These are phyloP conservation scores for Allomyces arbusculus DNA, from an alignment of 192 early-diverging fungal species.

Conservation along the genomic window DNA sequence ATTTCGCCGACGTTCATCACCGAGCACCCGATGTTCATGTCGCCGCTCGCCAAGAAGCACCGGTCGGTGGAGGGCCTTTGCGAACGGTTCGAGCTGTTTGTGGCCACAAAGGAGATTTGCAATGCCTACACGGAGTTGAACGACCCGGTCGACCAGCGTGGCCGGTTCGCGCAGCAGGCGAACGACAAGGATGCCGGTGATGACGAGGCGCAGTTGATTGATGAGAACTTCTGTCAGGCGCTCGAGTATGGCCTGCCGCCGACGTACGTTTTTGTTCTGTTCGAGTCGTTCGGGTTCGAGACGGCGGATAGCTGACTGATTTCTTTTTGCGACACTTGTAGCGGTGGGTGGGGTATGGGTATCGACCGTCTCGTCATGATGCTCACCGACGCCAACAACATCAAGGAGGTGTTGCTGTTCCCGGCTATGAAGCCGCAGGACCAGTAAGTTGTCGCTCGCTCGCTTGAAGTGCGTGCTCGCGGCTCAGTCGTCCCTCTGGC, in stretches of 20 bases:
- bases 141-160: constrained; percentile 97
- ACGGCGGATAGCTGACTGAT: background rate
- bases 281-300: no score
- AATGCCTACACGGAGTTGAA: constrained; percentile 99
- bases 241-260: constrained; percentile 96
- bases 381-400: constrained; percentile 93
- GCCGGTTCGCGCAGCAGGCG: constrained; percentile 94
- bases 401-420: constrained; percentile 74
- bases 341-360: constrained; percentile 78
- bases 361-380: constrained; percentile 97
- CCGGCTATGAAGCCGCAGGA: constrained; percentile 4
- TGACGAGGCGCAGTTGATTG: constrained; percentile 95
- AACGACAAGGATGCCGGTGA: constrained; percentile 92
- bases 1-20: constrained; percentile 83
- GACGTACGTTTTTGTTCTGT: constrained; percentile 25
- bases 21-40: constrained; percentile 98
- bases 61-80: constrained; percentile 71
- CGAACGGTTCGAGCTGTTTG: constrained; percentile 97
- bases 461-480: no score
- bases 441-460: background rate
- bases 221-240: constrained; percentile 90
- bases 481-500: no score
- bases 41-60: constrained; percentile 92
- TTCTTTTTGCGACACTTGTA: constrained; percentile 1
- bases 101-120: constrained; percentile 96